phyloP scores from a whole-genome alignment of 129 eudicot species.

The Flaveria brownii region DNA sequence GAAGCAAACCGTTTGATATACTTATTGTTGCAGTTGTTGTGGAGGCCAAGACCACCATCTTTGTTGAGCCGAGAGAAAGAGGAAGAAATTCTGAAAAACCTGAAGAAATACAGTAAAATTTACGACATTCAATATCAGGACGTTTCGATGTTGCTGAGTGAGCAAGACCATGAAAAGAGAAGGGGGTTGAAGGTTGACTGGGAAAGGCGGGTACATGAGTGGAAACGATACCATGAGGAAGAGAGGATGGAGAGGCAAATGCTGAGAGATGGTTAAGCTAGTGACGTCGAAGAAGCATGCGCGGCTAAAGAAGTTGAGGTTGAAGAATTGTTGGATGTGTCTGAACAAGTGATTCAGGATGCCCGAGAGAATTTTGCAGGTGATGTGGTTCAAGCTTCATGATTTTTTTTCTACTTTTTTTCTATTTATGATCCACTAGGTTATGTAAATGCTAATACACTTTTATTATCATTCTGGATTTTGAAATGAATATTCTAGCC shows the following conservation, averaged over 20 bases:
- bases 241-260: slow-evolving; percentile 43
- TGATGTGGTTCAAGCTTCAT: too few species aligned
- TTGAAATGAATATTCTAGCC: too few species aligned
- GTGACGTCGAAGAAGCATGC: not conserved
- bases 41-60: slow-evolving; percentile 92
- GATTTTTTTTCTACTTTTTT: too few species aligned
- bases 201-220: slow-evolving; percentile 64
- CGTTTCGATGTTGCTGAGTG: slow-evolving; percentile 59
- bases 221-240: slow-evolving; percentile 61
- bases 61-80: slow-evolving; percentile 76
- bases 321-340: slow-evolving; percentile 61
- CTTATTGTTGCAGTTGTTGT: slow-evolving; percentile 47
- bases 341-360: slow-evolving; percentile 46
- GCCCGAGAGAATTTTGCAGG: not conserved
- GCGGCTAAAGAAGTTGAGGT: slow-evolving; percentile 78
- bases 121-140: slow-evolving; percentile 86
- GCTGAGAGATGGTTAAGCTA: too few species aligned
- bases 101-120: slow-evolving; percentile 79
- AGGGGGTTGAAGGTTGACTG: slow-evolving; percentile 75
- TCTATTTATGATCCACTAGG: too few species aligned
- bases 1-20: not conserved
- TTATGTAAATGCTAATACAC: too few species aligned
- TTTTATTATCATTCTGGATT: too few species aligned
- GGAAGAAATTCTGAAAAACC: slow-evolving; percentile 72
- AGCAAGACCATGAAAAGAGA: slow-evolving; percentile 77